Evolutionary conservation across 345 rosid species (phyloP), one percentile per base, ranked within the genome.

Genomic region (Bruguiera sexangula): DNA sequence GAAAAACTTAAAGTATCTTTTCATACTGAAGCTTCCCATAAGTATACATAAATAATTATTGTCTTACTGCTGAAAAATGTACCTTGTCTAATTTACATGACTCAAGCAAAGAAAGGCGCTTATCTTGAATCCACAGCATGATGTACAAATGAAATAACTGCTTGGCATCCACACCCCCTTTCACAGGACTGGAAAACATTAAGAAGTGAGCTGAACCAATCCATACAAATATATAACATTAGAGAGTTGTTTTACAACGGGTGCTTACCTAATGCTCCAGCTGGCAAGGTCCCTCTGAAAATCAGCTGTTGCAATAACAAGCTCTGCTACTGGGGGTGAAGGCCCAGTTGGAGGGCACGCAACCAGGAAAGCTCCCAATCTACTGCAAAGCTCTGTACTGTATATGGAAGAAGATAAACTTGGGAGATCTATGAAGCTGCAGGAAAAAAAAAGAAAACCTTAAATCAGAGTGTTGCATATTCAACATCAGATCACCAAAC

Each of bases 331-430:
- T 62, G 87, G 88, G 67, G 86, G 86, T 60, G 96, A 86, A 70
- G 99, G 99, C 66, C 99, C 92, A 31, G 98, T 77, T 72, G 99
- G 99, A 10, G 99, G 99, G 65, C 96, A 92, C 53, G 99, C 90
- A 67, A 91, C 86, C 32, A 95, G 92, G 71, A 95, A 95, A 67
- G 92, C 83, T 52, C 90, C 86, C 78, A 95, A 82, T 84, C 99
- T 86, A 76, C 75, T 80, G 82, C 93, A 86, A 68, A 95, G 97
- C 72, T 95, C 99, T 55, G 87, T 83, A 81, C 96, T 92, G 82
- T 95, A 92, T 77, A 95, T 92, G 59, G 99, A 83, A 24, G 99
- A 81, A 26, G 92, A 88, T 67, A 95, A 71, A 82, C 85, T 86
- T 77, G 99, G 98, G 59, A 95, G 97, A 80, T 92, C 98, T 52